Evolutionary conservation across 345 rosid genomes (phyloP).

Genomic region (Cochlearia excelsa): DNA sequence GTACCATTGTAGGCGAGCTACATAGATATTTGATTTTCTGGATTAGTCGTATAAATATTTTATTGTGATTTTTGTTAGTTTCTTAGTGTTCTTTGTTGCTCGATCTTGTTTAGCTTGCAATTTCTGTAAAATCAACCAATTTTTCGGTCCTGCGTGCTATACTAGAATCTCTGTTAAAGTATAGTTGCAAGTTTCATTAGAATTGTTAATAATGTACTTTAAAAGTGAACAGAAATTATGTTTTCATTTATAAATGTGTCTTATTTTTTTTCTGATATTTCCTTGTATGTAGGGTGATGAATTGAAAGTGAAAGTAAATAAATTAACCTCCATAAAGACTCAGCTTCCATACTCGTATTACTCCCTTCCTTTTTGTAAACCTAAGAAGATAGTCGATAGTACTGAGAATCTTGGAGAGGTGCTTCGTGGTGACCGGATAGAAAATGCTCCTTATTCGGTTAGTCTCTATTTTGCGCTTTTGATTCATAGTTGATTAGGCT

Average conservation of each 20-base stretch:
- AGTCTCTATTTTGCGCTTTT: constrained; percentile 20
- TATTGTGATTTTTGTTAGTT: constrained; percentile 2
- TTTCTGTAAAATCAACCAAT: too few relatives aligned
- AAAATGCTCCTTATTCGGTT: constrained; percentile 81
- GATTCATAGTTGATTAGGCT: neutral
- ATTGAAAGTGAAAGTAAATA: constrained; percentile 84
- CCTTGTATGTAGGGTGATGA: constrained; percentile 54
- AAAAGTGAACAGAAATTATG: neutral
- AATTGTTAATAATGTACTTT: neutral
- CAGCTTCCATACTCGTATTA: constrained; percentile 91
- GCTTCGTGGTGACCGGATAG: constrained; percentile 95
- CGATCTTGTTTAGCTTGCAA: too few relatives aligned
- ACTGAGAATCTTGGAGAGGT: constrained; percentile 99
- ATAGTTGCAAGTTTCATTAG: constrained; percentile 6
- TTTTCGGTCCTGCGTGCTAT: neutral
- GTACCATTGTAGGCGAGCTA: too few relatives aligned
- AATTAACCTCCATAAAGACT: constrained; percentile 84
- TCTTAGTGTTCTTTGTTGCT: constrained; percentile 20
- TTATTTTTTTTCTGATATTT: neutral
- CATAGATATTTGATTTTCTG: too few relatives aligned
- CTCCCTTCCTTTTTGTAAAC: constrained; percentile 68
- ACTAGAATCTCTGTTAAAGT: neutral
- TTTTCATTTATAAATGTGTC: neutral
- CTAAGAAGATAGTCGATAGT: constrained; percentile 75
- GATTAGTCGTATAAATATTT: too few relatives aligned